phyloP scores from a whole-genome alignment of 176 grass and related monocot genomes.

The Chrysopogon serrulatus region DNA sequence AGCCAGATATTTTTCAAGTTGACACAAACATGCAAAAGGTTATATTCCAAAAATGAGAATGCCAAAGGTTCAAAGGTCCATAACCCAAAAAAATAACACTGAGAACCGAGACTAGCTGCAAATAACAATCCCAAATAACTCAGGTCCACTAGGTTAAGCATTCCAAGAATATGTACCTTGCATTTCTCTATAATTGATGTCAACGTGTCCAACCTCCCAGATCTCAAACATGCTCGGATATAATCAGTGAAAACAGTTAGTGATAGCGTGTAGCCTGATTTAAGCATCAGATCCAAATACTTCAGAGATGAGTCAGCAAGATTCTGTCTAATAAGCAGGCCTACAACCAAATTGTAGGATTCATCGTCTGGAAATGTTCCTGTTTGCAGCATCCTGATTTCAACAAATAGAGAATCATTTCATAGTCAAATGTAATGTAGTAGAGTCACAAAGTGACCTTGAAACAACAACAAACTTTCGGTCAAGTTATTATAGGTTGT shows the following conservation, averaged over 20 bases:
- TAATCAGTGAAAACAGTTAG: conserved; percentile 51
- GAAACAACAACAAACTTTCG: not conserved
- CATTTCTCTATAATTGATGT: conserved; percentile 94
- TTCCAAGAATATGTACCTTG: conserved; percentile 63
- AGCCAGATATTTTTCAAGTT: conserved; percentile 3
- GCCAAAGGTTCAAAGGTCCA: conserved; percentile 8
- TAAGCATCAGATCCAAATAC: conserved; percentile 81
- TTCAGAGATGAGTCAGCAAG: conserved; percentile 66
- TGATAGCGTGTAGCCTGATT: conserved; percentile 65
- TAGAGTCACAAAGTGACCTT: conserved; percentile 12
- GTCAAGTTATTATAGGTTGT: not conserved
- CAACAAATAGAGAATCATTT: conserved; percentile 61
- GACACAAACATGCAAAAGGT: not conserved
- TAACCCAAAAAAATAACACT: not conserved
- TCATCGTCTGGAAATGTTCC: conserved; percentile 78
- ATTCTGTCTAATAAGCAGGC: conserved; percentile 58
- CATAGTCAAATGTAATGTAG: conserved; percentile 18
- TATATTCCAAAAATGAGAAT: conserved; percentile 6
- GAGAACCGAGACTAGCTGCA: not conserved
- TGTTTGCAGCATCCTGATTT: conserved; percentile 94
- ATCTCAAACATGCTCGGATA: conserved; percentile 56
- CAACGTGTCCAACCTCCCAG: conserved; percentile 68
- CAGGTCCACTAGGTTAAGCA: not conserved
- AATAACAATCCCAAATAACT: conserved; percentile 13
- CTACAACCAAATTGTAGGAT: conserved; percentile 91